Evolutionary conservation across 1,284 basidiomycete species (phyloP).

Genomic region (Earliella scabrosa): DNA sequence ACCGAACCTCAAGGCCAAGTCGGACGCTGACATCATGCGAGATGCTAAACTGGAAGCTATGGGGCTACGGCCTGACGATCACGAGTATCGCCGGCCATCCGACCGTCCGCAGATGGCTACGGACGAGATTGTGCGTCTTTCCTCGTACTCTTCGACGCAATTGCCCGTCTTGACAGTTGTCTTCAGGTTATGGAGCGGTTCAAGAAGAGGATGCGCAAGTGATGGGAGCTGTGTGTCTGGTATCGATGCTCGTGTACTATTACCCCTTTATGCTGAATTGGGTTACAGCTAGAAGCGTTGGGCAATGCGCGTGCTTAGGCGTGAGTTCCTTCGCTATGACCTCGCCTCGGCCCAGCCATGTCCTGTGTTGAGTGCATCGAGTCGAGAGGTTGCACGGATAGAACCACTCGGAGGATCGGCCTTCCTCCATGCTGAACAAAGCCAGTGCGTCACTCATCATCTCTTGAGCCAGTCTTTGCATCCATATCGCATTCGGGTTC

Average conservation of each 20-base stretch:
- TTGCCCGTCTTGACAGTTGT: not conserved
- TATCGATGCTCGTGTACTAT: not conserved
- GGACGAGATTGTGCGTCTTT: conserved; percentile 77
- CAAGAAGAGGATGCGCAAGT: conserved; percentile 85
- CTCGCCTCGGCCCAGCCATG: not conserved
- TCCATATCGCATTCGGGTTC: too few species aligned
- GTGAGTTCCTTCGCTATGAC: not conserved
- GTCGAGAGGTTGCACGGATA: too few species aligned
- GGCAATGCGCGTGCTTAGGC: not conserved
- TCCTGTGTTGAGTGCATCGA: too few species aligned
- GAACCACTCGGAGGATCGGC: too few species aligned
- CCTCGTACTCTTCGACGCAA: not conserved
- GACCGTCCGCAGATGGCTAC: conserved; percentile 83
- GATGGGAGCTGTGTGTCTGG: conserved; percentile 9
- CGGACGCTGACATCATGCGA: conserved; percentile 84
- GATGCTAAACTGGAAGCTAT: conserved; percentile 85
- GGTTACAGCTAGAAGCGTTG: too few species aligned
- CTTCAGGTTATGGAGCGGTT: conserved; percentile 83
- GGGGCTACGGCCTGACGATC: conserved; percentile 65
- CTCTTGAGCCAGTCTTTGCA: too few species aligned
- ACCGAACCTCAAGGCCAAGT: conserved; percentile 77
- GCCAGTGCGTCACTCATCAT: too few species aligned
- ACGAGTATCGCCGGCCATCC: conserved; percentile 48
- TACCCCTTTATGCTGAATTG: not conserved
- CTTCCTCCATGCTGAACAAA: too few species aligned